Evolutionary conservation across 192 early-diverging fungal species (phyloP).

Genomic region (Backusella parvicylindrica): DNA sequence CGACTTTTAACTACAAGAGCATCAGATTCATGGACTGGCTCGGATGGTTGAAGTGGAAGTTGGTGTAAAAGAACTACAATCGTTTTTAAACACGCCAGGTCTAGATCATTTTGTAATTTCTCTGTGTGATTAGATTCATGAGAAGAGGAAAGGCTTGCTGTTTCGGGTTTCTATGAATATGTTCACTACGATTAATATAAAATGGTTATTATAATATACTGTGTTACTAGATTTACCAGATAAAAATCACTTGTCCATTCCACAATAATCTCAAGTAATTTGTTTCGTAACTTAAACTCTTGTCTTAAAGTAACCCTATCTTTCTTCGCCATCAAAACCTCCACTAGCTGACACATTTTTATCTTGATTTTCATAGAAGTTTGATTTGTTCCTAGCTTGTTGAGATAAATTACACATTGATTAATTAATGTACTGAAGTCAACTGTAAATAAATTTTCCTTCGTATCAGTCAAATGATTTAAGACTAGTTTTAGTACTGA

Average conservation of each 20-base stretch:
- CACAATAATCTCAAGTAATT: slow-evolving; percentile 44
- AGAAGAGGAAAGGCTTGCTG: background rate
- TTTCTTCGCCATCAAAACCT: slow-evolving; percentile 51
- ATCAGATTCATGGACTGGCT: slow-evolving; percentile 52
- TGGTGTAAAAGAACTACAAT: slow-evolving; percentile 61
- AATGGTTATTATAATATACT: background rate
- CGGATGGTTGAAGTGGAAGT: slow-evolving; percentile 64
- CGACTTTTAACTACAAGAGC: slow-evolving; percentile 54
- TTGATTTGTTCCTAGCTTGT: slow-evolving; percentile 35
- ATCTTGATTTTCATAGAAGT: slow-evolving; percentile 49
- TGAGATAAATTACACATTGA: slow-evolving; percentile 49
- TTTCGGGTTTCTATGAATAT: slow-evolving; percentile 18
- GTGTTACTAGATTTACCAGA: slow-evolving; percentile 29
- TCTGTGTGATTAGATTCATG: slow-evolving; percentile 34
- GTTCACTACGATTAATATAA: background rate
- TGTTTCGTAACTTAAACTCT: slow-evolving; percentile 54
- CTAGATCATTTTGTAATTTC: slow-evolving; percentile 67
- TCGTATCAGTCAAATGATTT: slow-evolving; percentile 40
- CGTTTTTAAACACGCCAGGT: slow-evolving; percentile 74
- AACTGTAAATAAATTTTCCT: slow-evolving; percentile 31
- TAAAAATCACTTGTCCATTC: slow-evolving; percentile 54
- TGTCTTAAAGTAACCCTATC: slow-evolving; percentile 49
- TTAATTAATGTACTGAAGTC: slow-evolving; percentile 52
- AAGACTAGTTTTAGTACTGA: slow-evolving; percentile 51
- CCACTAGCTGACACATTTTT: slow-evolving; percentile 54